Evolutionary conservation across 2,329 filamentous ascomycete species (phyloP).

Genomic region (Pseudogymnoascus destructans): DNA sequence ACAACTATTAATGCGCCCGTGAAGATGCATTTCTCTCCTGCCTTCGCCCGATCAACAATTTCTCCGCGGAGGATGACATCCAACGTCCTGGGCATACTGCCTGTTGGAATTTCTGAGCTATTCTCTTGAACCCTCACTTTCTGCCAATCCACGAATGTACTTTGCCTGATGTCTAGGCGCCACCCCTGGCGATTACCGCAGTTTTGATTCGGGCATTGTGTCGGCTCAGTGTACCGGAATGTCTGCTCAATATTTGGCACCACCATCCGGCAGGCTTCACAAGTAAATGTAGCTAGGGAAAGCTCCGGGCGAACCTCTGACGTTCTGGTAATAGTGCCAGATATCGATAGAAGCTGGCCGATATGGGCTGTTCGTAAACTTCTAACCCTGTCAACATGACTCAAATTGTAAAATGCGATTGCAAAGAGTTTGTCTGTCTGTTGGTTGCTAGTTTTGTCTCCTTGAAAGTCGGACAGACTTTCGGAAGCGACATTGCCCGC

Average conservation of each 20-base stretch:
- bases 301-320: constrained; percentile 94
- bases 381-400: constrained; percentile 29
- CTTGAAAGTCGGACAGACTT: constrained; percentile 48
- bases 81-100: constrained; percentile 96
- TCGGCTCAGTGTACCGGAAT: constrained; percentile 93
- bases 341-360: constrained; percentile 86
- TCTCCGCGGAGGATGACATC: constrained; percentile 93
- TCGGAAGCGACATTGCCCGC: constrained; percentile 48
- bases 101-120: constrained; percentile 93
- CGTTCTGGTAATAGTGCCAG: constrained; percentile 89
- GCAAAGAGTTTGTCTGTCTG: constrained; percentile 94
- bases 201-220: constrained; percentile 77
- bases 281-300: constrained; percentile 82
- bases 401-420: constrained; percentile 63
- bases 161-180: constrained; percentile 92
- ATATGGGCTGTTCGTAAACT: constrained; percentile 72
- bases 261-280: constrained; percentile 72
- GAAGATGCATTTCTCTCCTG: constrained; percentile 96
- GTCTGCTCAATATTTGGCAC: constrained; percentile 92
- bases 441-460: constrained; percentile 72
- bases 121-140: constrained; percentile 98
- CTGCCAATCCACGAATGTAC: constrained; percentile 98
- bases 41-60: constrained; percentile 94
- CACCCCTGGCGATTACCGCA: constrained; percentile 88
- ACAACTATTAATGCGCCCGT: constrained; percentile 93